Percentiles rank a stretch among this genome's conserved stretches.
Conservation (phyloP, 768 basidiomycete genomes). For the Kwoniella shandongensis region DNA sequence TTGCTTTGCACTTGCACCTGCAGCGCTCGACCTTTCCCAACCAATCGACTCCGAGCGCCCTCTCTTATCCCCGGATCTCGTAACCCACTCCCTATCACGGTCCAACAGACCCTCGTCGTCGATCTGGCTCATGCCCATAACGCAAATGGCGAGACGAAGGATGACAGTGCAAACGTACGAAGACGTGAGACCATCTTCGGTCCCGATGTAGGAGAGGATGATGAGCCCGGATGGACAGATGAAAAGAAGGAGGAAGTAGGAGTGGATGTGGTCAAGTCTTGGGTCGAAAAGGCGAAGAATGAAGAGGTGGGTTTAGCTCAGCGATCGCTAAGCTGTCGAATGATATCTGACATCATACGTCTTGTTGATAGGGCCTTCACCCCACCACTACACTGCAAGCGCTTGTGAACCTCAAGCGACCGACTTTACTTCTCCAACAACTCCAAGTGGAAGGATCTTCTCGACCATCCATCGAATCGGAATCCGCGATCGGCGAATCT, state of each 20-base stretch:
- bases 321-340: not conserved
- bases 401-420: conserved; percentile 88
- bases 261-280: conserved; percentile 73
- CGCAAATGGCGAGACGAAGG: conserved; percentile 20
- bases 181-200: conserved; percentile 83
- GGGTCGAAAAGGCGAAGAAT: conserved; percentile 72
- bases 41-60: conserved; percentile 36
- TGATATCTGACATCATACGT: not conserved
- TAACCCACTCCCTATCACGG: conserved; percentile 9
- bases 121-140: conserved; percentile 26
- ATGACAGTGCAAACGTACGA: conserved; percentile 51
- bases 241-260: conserved; percentile 59
- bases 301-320: conserved; percentile 66
- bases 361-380: conserved; percentile 63
- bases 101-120: conserved; percentile 46
- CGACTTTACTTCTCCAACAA: conserved; percentile 67
- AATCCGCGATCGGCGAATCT: conserved; percentile 12
- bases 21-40: conserved; percentile 45
- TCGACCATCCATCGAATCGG: conserved; percentile 2
- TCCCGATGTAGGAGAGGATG: conserved; percentile 71
- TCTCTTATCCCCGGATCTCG: conserved; percentile 33
- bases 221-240: conserved; percentile 61
- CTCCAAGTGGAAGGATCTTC: conserved; percentile 8
- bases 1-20: not conserved
- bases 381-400: conserved; percentile 92